phyloP scores from a whole-genome alignment of 768 basidiomycete genomes.

The Lactifluus rugatus region DNA sequence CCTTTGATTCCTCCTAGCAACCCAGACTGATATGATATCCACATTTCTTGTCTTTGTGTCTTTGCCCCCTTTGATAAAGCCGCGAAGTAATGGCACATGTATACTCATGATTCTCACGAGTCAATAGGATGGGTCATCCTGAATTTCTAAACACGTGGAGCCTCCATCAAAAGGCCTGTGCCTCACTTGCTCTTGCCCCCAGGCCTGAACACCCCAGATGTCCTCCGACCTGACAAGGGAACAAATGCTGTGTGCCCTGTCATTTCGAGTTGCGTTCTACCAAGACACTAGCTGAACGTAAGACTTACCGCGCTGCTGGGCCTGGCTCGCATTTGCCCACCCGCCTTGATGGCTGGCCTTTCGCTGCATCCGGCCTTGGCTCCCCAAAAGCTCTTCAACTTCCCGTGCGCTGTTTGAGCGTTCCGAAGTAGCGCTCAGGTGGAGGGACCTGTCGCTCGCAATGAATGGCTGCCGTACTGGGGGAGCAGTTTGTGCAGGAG shows the following conservation, averaged over 20 bases:
- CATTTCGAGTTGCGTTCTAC: background rate
- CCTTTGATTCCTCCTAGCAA: background rate
- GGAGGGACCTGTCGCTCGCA: conserved; percentile 41
- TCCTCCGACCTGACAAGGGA: conserved; percentile 29
- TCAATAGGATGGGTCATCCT: background rate
- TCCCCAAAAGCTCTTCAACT: conserved; percentile 54
- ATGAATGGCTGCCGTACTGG: conserved; percentile 28
- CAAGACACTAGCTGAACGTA: background rate
- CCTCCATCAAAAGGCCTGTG: background rate
- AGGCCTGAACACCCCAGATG: conserved; percentile 37
- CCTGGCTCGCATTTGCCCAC: conserved; percentile 6
- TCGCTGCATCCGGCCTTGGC: conserved; percentile 10
- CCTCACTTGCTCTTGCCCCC: conserved; percentile 20
- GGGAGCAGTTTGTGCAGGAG: background rate
- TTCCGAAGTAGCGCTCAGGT: conserved; percentile 22
- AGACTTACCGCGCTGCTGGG: conserved; percentile 11
- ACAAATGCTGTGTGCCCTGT: conserved; percentile 35
- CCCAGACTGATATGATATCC: conserved; percentile 2
- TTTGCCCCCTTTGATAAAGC: background rate
- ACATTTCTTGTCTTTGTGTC: conserved; percentile 3
- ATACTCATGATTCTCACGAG: background rate
- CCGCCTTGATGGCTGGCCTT: conserved; percentile 1
- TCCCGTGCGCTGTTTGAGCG: conserved; percentile 56
- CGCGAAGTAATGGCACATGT: conserved; percentile 11
- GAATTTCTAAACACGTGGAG: background rate